A percentile compares a stretch with the other conserved stretches of the same genome.
Conservation (phyloP, 495 filamentous ascomycete genomes). For the Penicillium flavigenum region DNA sequence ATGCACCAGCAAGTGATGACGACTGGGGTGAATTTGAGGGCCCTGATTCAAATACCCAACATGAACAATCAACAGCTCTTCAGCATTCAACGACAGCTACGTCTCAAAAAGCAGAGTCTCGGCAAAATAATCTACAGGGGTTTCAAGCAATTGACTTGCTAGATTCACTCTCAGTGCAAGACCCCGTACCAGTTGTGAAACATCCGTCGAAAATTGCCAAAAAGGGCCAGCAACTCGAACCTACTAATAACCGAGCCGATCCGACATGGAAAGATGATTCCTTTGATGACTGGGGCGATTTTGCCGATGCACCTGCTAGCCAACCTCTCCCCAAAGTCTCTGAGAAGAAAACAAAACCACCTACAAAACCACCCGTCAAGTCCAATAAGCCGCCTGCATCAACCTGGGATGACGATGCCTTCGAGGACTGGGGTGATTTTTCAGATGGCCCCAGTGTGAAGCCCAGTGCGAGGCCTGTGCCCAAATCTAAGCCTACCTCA, state of each 20-base stretch:
- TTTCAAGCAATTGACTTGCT: conserved; percentile 23
- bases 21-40: conserved; percentile 77
- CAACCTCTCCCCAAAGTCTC: conserved; percentile 13
- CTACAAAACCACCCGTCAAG: conserved; percentile 19
- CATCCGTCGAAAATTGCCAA: conserved; percentile 1
- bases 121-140: too few relatives aligned
- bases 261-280: conserved; percentile 37
- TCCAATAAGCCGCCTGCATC: conserved; percentile 28
- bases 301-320: conserved; percentile 32
- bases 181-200: conserved; percentile 11
- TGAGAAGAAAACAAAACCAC: conserved; percentile 3
- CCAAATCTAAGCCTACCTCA: conserved; percentile 9
- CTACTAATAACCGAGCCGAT: conserved; percentile 5
- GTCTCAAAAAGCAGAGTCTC: conserved; percentile 1
- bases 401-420: conserved; percentile 60
- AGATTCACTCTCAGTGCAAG: conserved; percentile 29
- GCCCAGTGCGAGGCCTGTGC: conserved; percentile 19
- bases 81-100: conserved; percentile 6
- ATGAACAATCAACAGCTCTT: conserved; percentile 40
- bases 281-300: conserved; percentile 43
- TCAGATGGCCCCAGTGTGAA: conserved; percentile 33
- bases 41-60: conserved; percentile 50
- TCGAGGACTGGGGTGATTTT: conserved; percentile 47
- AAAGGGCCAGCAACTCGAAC: conserved; percentile 3
- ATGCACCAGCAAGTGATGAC: conserved; percentile 43